These are phyloP conservation scores for Multifurca ochricompacta DNA, from an alignment of 768 basidiomycete genomes.

Conservation along the genomic window DNA sequence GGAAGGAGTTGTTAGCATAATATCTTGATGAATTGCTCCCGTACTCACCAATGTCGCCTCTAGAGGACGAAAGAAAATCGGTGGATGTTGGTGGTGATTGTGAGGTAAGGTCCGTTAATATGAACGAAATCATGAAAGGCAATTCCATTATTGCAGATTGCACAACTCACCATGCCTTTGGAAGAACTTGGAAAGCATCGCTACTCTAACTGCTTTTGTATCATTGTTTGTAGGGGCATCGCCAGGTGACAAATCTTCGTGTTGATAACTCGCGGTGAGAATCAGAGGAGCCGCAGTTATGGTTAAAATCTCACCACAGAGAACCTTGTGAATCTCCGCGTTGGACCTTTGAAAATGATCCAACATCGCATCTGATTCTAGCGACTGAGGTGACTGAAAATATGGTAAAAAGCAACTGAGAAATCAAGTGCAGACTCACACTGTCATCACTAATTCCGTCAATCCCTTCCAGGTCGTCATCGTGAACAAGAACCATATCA, in stretches of 20 bases:
- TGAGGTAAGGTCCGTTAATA: too few species aligned
- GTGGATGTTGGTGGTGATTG: too few species aligned
- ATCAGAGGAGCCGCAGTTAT: too few species aligned
- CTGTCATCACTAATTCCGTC: neutral
- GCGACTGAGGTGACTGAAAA: neutral
- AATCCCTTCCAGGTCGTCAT: neutral
- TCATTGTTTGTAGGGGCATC: neutral
- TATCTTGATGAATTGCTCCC: too few species aligned
- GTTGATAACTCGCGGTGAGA: neutral
- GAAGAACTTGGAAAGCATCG: neutral
- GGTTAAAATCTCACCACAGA: neutral
- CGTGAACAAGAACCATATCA: constrained; percentile 2
- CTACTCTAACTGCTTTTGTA: neutral
- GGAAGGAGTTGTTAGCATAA: too few species aligned
- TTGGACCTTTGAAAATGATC: neutral
- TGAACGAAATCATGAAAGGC: too few species aligned
- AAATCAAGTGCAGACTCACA: neutral
- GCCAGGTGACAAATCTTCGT: neutral
- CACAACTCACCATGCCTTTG: too few species aligned
- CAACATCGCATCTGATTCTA: neutral
- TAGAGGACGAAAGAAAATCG: too few species aligned
- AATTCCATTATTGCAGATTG: too few species aligned
- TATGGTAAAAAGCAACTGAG: neutral
- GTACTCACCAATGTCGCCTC: too few species aligned
- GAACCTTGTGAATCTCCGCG: neutral